Evolutionary conservation across 2,329 filamentous ascomycete genomes (phyloP), one percentile per base, ranked within the genome.

Genomic region (Didymella lethalis): DNA sequence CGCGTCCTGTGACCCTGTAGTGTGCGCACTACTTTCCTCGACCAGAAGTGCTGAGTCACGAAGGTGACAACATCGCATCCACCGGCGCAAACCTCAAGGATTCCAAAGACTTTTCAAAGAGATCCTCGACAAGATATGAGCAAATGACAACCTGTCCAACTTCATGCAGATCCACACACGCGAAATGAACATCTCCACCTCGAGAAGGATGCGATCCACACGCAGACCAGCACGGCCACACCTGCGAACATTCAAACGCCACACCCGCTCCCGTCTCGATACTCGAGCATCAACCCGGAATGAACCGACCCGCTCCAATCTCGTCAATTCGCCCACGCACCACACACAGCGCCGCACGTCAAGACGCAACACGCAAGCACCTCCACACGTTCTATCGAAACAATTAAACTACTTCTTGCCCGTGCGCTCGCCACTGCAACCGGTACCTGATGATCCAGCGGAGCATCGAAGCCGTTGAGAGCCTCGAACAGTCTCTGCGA

Each of bases 231-330:
- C 41, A 44, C 41, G 41, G 48, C 48, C 48, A 53, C 49, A 18
- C 6, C 23, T n/a, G 41, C 16, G 11, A 4, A 16, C 40, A 28
- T 28, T 43, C 41, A 14, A 44, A 32, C 49, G 49, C 49, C 49
- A 53, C 49, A 53, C 40, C 49, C 49, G 49, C 40, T 34, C 44
- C 47, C 47, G 34, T n/a, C 47, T 28, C 23, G 23, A 49, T 40
- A n/a, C 28, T 48, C 20, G 29, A 36, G 32, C 45, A n/a, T 29
- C 47, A 2, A 18, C 34, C 11, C 25, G 36, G 23, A 29, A 29
- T 31, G 47, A 38, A 49, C 34, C 34, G 47, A 28, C 23, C 47
- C 34, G 25, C 23, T 41, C n/a, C 11, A 28, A 40, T 28, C 20
- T 48, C 46, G 26, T 32, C 43, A 31, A 34, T 28, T 26, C 31